Evolutionary conservation across 331 rosid species (phyloP).

Genomic region (Acacia concinna): DNA sequence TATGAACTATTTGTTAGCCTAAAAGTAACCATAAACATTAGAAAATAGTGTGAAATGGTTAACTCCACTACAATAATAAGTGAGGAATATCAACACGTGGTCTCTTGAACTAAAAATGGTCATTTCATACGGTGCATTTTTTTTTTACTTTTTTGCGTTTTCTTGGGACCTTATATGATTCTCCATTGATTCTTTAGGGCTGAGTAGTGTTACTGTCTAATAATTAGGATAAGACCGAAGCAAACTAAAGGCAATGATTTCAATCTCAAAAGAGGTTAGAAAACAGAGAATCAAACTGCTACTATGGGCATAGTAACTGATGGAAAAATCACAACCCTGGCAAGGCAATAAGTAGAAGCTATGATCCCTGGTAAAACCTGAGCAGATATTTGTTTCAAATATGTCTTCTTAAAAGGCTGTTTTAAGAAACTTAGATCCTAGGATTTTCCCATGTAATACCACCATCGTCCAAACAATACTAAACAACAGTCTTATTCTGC

Average conservation of each 20-base stretch:
- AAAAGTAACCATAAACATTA: no score
- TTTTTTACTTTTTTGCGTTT: no score
- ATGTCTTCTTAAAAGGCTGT: constrained; percentile 5
- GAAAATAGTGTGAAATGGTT: no score
- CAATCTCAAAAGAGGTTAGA: not conserved
- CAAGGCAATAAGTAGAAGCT: not conserved
- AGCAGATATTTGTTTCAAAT: constrained; percentile 5
- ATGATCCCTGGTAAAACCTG: not conserved
- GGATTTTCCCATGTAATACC: constrained; percentile 13
- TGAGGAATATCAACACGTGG: no score
- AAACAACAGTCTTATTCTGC: constrained; percentile 31
- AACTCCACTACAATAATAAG: no score
- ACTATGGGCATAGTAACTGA: not conserved
- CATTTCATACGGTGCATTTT: no score
- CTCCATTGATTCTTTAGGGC: no score
- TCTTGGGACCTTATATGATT: no score
- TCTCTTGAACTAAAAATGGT: no score
- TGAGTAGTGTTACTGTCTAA: no score
- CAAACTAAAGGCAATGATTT: not conserved
- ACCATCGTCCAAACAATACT: constrained; percentile 24
- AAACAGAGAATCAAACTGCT: not conserved
- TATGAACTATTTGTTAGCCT: no score
- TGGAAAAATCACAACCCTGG: not conserved
- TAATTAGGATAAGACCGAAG: no score
- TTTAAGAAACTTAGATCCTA: constrained; percentile 20